phyloP scores from a whole-genome alignment of 2,329 filamentous ascomycete genomes.

The Dothideomycetes sp. region DNA sequence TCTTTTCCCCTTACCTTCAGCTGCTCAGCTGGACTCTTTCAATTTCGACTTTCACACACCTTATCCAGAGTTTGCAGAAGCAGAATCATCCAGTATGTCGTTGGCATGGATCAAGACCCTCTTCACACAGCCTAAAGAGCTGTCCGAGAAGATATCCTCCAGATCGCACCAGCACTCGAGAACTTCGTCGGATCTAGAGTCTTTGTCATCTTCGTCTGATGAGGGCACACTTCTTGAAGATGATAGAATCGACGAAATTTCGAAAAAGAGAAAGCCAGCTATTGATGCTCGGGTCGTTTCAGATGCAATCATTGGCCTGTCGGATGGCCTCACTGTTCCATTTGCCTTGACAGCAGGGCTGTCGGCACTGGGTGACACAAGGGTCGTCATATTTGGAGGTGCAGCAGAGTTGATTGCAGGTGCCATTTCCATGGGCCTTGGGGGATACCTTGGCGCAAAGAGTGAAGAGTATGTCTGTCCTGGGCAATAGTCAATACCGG shows the following conservation, averaged over 20 bases:
- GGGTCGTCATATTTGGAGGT: constrained; percentile 28
- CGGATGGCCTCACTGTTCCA: constrained; percentile 31
- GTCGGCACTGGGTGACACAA: constrained; percentile 25
- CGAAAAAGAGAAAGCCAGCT: background rate
- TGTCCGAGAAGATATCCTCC: background rate
- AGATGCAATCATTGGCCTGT: constrained; percentile 30
- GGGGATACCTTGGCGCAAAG: constrained; percentile 34
- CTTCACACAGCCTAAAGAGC: background rate
- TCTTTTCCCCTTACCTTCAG: constrained; percentile 1
- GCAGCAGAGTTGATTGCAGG: constrained; percentile 30
- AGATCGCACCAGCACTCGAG: background rate
- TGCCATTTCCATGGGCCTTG: constrained; percentile 30
- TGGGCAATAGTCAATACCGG: background rate
- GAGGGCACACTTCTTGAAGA: constrained; percentile 3
- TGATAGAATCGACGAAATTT: background rate
- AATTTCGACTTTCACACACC: background rate
- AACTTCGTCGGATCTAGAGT: constrained; percentile 5
- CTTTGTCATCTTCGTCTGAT: constrained; percentile 5
- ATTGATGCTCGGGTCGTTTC: constrained; percentile 24
- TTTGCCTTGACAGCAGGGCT: constrained; percentile 31
- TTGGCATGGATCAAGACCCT: constrained; percentile 3
- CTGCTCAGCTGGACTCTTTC: constrained; percentile 2
- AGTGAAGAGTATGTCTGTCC: constrained; percentile 28
- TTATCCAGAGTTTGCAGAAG: background rate
- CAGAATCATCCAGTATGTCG: background rate